These are phyloP conservation scores for Lindgomyces ingoldianus DNA, from an alignment of 495 filamentous ascomycete genomes.

Conservation along the genomic window DNA sequence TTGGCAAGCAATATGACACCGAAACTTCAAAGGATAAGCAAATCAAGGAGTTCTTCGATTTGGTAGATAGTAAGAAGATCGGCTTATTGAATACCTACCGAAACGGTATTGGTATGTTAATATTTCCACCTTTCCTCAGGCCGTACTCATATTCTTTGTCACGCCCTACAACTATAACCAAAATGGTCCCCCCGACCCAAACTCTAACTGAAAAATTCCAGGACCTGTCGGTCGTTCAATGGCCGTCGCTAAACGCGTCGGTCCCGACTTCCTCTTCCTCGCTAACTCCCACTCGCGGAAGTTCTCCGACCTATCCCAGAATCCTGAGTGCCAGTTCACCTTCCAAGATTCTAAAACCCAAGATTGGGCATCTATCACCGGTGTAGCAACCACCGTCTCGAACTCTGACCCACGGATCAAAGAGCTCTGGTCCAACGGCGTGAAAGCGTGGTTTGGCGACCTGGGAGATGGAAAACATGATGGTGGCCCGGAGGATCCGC, in stretches of 20 bases:
- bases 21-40: slow-evolving; percentile 42
- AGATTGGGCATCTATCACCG: slow-evolving; percentile 48
- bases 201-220: background rate
- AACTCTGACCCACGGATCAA: slow-evolving; percentile 49
- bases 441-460: slow-evolving; percentile 52
- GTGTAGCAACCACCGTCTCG: slow-evolving; percentile 37
- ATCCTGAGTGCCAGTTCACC: slow-evolving; percentile 42
- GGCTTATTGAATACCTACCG: slow-evolving; percentile 44
- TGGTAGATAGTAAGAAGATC: slow-evolving; percentile 42
- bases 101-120: slow-evolving; percentile 31
- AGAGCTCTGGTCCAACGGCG: slow-evolving; percentile 42
- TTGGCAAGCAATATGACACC: slow-evolving; percentile 44
- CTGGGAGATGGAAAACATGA: slow-evolving; percentile 49
- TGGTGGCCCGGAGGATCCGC: slow-evolving; percentile 46
- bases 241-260: slow-evolving; percentile 45
- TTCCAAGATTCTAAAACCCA: slow-evolving; percentile 48
- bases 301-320: slow-evolving; percentile 46
- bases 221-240: slow-evolving; percentile 48
- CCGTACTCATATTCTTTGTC: background rate
- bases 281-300: slow-evolving; percentile 50
- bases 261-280: slow-evolving; percentile 52
- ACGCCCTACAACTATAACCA: background rate
- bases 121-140: background rate
- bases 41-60: slow-evolving; percentile 43
- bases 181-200: background rate